Evolutionary conservation across 2,329 filamentous ascomycete genomes (phyloP).

Genomic region (Dothistroma pini): DNA sequence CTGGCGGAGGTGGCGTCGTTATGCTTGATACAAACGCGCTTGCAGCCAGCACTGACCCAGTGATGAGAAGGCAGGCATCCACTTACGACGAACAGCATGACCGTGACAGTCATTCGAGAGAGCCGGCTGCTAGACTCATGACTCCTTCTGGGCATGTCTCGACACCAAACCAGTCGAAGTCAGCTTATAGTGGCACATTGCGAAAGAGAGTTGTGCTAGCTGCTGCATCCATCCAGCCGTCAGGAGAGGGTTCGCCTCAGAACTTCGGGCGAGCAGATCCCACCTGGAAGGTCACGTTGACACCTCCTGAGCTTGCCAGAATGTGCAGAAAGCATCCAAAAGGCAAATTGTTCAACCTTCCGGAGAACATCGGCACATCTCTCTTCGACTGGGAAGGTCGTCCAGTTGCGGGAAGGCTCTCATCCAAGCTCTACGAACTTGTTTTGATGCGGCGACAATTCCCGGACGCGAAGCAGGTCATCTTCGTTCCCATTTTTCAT

Average conservation of each 20-base stretch:
- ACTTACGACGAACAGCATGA: conserved; percentile 1
- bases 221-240: conserved; percentile 18
- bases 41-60: conserved; percentile 15
- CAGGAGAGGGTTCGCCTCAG: conserved; percentile 5
- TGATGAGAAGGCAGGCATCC: conserved; percentile 5
- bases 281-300: conserved; percentile 18
- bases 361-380: conserved; percentile 18
- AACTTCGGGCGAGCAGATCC: conserved; percentile 23
- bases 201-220: conserved; percentile 21
- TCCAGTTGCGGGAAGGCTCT: conserved; percentile 15
- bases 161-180: not conserved
- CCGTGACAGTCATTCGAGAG: not conserved
- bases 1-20: conserved; percentile 38
- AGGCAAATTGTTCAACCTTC: conserved; percentile 23
- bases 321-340: conserved; percentile 23
- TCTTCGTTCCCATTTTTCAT: conserved; percentile 52
- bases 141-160: not conserved
- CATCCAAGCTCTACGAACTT: conserved; percentile 19
- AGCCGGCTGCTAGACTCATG: not conserved
- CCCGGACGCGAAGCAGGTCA: conserved; percentile 44
- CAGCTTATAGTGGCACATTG: conserved; percentile 16
- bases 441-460: conserved; percentile 36
- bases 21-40: conserved; percentile 35
- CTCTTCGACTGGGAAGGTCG: conserved; percentile 22
- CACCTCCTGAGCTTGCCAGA: conserved; percentile 18